Base-by-base conservation (phyloP, 2,329 filamentous ascomycete genomes). In the Alternaria ethzedia region DNA sequence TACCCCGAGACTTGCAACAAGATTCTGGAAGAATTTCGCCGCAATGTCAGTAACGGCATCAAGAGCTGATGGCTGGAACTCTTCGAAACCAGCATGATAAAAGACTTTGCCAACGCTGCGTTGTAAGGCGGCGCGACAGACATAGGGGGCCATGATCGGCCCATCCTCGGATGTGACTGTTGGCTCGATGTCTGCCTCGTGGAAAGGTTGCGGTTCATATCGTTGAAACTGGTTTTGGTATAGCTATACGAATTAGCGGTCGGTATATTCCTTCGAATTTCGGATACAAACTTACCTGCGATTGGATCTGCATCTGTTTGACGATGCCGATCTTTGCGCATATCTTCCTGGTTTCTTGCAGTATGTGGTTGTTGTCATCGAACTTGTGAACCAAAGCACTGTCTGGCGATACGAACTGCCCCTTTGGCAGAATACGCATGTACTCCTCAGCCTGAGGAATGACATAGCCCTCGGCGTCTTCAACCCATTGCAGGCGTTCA, bases 281-380 rank as follows among this genome's bases (percentile, higher is more conserved):
- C 61, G 9, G 28, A 49, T 61, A 28, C 7, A 36, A 12, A 75
- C 83, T 77, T 87, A 93, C 92, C 87, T 97, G 96, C 55, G 94
- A 93, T 79, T 99, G 96, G 57, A 98, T 89, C 82, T 99, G 96
- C 96, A 99, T 99, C 82, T 99, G 96, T 83, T 98, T 99, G 78
- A 99, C 96, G 65, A 99, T 93, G 52, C 93, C 91, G 78, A 99
- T 97, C 82, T 98, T 99, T 11, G 94, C 94, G 74, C 94, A 97
- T 28, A 99, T 87, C 78, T 97, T 98, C 70, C 96, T 88, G 1
- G 96, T 99, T 75, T 98, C 95, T 79, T 99, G 96, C 86, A 99
- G 94, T 77, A 97, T 94, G 64, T 89, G 89, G 81, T 98, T 93
- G 72, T 99, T 99, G 59, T 89, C 88, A 71, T 97, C 93, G 81